Conservation (phyloP, 331 rosid species). For the Phaseolus coccineus region DNA sequence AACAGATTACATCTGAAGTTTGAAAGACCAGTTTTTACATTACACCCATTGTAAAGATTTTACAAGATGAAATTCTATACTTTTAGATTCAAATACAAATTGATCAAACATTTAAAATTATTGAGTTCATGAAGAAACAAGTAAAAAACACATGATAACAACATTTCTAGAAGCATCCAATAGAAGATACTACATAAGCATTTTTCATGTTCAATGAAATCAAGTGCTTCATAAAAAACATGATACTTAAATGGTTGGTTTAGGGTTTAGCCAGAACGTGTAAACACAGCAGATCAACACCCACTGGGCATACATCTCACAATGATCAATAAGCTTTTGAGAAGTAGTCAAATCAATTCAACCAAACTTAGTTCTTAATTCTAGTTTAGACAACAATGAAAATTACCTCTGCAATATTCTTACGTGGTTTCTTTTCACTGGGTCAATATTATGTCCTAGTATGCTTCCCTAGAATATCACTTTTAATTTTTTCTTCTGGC, state of each 20-base stretch:
- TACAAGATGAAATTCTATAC: neutral
- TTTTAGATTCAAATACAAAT: neutral
- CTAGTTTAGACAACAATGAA: constrained; percentile 9
- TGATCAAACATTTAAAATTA: neutral
- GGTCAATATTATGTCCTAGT: neutral
- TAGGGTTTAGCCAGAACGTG: neutral
- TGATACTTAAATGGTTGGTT: neutral
- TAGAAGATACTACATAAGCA: neutral
- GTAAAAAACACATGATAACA: neutral
- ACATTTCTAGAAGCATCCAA: neutral
- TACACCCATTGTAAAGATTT: neutral
- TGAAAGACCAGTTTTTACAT: neutral
- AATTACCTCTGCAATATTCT: neutral
- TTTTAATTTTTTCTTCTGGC: neutral
- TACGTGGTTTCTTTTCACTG: neutral
- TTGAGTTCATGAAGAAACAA: constrained; percentile 20
- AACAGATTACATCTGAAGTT: constrained; percentile 2
- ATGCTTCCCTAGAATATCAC: neutral
- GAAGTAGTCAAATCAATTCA: neutral
- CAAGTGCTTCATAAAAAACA: neutral
- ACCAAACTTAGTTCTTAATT: neutral
- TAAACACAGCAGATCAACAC: neutral
- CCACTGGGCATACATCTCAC: neutral
- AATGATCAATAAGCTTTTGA: neutral
- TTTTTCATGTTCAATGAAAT: neutral